These are phyloP conservation scores for Cryphonectria radicalis DNA, from an alignment of 2,329 filamentous ascomycete species.

Conservation along the genomic window DNA sequence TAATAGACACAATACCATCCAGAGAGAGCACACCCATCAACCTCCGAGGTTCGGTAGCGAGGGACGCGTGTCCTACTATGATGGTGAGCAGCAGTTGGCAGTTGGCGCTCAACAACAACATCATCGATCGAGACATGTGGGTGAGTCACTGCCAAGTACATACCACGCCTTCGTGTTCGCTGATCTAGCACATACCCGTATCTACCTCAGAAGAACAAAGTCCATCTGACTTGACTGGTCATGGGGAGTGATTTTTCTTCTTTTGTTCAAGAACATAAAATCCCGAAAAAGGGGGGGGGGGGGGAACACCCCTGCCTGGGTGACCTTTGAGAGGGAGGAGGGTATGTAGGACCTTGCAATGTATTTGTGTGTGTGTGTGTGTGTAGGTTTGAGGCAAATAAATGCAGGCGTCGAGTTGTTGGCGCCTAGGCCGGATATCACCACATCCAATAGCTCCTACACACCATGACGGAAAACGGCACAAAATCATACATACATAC, in stretches of 20 bases:
- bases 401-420: neutral
- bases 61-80: neutral
- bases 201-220: slow-evolving; percentile 8
- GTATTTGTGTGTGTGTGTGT: too few species aligned
- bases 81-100: slow-evolving; percentile 12
- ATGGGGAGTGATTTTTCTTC: neutral
- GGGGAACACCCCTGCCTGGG: neutral
- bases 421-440: neutral
- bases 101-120: slow-evolving; percentile 21
- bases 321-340: neutral
- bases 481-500: neutral
- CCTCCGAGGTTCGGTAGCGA: neutral
- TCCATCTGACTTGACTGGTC: neutral
- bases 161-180: neutral
- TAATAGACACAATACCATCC: neutral
- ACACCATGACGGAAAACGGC: neutral
- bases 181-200: slow-evolving; percentile 23
- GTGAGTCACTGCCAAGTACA: neutral
- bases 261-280: neutral
- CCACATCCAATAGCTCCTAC: neutral
- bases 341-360: neutral
- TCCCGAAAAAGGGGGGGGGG: too few species aligned
- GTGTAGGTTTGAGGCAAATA: neutral
- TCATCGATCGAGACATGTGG: neutral
- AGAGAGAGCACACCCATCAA: neutral